Base-by-base conservation (phyloP, 2,329 filamentous ascomycete genomes). In the Colletotrichum lini region DNA sequence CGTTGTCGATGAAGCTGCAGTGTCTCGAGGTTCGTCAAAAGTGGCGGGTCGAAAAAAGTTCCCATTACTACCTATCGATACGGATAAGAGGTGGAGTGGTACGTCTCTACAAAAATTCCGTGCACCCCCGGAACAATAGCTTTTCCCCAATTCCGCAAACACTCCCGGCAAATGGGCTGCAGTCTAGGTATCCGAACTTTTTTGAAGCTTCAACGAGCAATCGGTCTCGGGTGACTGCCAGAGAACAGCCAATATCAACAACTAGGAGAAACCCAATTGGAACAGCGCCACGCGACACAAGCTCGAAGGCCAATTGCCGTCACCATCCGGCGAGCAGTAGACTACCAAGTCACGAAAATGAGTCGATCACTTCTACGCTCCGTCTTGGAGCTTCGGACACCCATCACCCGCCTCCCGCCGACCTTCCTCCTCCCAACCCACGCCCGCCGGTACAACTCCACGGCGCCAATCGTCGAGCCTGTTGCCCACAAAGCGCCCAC, bases 351-450 rank as follows among this genome's bases (percentile, higher is more conserved):
- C 18, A n/a, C 21, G 35, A 77, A 54, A 57, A 89, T 90, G 88
- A 89, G 87, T 79, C 86, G 89, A 79, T 85, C 88, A 74, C 82
- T 93, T 73, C 85, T 92, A 75, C 88, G 89, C 84, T 91, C 90
- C 81, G 82, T 90, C 57, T 80, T 90, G 81, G 90, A 91, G 84
- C 85, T 91, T 63, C 85, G 88, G 76, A 81, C 84, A 66, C 81
- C 85, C 60, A 75, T 80, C 53, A 77, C 80, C 21, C 80, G 80
- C 21, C 81, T 89, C 8, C 86, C 68, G 45, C 70, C 61, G 50
- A 65, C 58, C 67, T 70, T 76, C 52, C 72, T 76, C 44, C 75
- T 78, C 66, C 72, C 77, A 50, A 74, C 75, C 61, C 75, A 76
- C 73, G 74, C 78, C 70, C 79, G 82, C 81, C 76, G 73, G 60